phyloP scores from a whole-genome alignment of 106 monocot genomes.

The Acorus calamus region DNA sequence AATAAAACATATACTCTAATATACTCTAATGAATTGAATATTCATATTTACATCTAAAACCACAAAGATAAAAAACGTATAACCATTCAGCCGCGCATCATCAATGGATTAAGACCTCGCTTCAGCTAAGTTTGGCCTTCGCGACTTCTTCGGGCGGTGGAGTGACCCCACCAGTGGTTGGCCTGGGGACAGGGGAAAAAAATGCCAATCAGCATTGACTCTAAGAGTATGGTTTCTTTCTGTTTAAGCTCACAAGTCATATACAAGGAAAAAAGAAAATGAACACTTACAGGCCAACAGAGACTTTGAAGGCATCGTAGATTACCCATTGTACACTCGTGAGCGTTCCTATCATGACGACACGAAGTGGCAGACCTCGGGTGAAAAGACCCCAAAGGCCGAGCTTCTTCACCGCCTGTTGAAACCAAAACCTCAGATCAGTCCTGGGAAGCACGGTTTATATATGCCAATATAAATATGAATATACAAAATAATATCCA shows the following conservation, averaged over 20 bases:
- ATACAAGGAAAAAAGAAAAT: no score
- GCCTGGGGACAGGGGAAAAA: background rate
- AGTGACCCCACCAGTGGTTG: slow-evolving; percentile 14
- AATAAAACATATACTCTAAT: no score
- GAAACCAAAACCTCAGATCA: background rate
- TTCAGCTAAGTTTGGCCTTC: no score
- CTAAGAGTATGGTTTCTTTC: no score
- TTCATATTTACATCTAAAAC: no score
- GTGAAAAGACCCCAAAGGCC: slow-evolving; percentile 17
- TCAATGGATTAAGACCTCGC: no score
- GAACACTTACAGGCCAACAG: slow-evolving; percentile 16
- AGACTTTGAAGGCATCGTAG: slow-evolving; percentile 18
- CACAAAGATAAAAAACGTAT: no score
- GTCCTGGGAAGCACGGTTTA: no score
- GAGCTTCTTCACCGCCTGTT: slow-evolving; percentile 18
- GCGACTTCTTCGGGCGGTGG: background rate
- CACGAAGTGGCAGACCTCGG: slow-evolving; percentile 14
- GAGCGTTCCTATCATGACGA: slow-evolving; percentile 19
- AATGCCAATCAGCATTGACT: background rate
- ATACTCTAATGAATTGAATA: no score
- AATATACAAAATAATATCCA: no score
- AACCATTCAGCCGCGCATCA: no score
- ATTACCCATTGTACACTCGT: slow-evolving; percentile 18
- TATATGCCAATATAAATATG: background rate
- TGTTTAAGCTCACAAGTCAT: no score